Conservation (phyloP, 331 rosid genomes). For the Spiraea crenata region DNA sequence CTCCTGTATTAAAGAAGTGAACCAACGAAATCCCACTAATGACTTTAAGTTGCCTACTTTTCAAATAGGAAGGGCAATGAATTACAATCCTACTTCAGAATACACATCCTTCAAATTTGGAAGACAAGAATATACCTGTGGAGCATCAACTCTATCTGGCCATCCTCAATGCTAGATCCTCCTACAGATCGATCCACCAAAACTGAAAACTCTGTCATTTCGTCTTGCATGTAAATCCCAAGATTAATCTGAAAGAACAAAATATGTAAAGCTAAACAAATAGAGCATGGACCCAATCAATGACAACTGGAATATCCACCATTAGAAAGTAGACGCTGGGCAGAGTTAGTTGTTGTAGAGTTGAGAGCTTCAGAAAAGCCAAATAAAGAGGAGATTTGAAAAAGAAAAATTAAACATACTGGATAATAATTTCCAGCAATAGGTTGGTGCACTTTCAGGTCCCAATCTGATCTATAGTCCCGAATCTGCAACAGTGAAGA, state of each 20-base stretch:
- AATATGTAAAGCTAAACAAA: neutral
- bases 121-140: conserved; percentile 33
- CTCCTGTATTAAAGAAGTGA: conserved; percentile 39
- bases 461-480: conserved; percentile 56
- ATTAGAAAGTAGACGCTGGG: neutral
- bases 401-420: conserved; percentile 25
- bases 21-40: conserved; percentile 4
- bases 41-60: conserved; percentile 9
- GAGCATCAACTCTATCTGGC: conserved; percentile 47
- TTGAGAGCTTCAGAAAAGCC: neutral
- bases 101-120: too few relatives aligned
- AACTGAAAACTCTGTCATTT: conserved; percentile 40
- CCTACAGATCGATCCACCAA: conserved; percentile 53
- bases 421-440: conserved; percentile 64
- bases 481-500: conserved; percentile 44
- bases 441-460: conserved; percentile 58
- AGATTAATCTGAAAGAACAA: conserved; percentile 43
- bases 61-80: neutral
- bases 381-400: neutral
- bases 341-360: neutral
- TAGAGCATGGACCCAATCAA: neutral
- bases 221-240: conserved; percentile 49
- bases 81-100: neutral
- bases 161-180: conserved; percentile 41
- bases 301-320: neutral